Evolutionary conservation across 2,329 filamentous ascomycete species (phyloP).

Genomic region (Alternaria triticimaculans): DNA sequence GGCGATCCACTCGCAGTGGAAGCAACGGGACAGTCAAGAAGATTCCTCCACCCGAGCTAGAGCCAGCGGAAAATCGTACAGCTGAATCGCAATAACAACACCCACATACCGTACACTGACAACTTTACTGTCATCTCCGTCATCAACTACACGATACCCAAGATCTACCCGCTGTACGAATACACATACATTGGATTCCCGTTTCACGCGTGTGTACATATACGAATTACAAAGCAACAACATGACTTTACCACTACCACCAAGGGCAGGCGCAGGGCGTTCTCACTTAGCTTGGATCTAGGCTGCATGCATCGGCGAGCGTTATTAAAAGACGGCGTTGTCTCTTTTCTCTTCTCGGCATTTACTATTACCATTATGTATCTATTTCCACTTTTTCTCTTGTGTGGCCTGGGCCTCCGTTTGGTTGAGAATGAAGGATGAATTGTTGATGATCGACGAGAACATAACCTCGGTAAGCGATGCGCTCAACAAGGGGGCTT

Average conservation of each 20-base stretch:
- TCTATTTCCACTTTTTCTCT: background rate
- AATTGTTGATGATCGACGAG: constrained; percentile 2
- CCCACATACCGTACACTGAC: constrained; percentile 14
- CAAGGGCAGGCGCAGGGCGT: constrained; percentile 15
- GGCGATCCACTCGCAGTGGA: constrained; percentile 55
- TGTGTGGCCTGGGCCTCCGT: background rate
- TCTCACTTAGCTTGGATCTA: constrained; percentile 12
- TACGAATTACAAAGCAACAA: constrained; percentile 14
- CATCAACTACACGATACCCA: constrained; percentile 20
- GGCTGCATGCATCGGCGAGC: constrained; percentile 16
- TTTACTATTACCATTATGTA: background rate
- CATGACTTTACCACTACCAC: constrained; percentile 6
- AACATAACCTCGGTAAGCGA: background rate
- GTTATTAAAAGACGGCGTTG: constrained; percentile 16
- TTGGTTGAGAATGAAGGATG: background rate
- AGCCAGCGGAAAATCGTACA: constrained; percentile 11
- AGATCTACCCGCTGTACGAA: constrained; percentile 23
- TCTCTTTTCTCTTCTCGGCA: constrained; percentile 1
- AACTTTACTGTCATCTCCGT: constrained; percentile 16
- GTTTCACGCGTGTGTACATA: constrained; percentile 23
- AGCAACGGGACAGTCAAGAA: constrained; percentile 61
- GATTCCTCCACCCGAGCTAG: constrained; percentile 41
- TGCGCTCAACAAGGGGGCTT: background rate
- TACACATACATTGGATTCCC: constrained; percentile 22
- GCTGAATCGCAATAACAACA: constrained; percentile 11